These are phyloP conservation scores for Bipolaris oryzae DNA, from an alignment of 2,329 filamentous ascomycete genomes.

Conservation along the genomic window DNA sequence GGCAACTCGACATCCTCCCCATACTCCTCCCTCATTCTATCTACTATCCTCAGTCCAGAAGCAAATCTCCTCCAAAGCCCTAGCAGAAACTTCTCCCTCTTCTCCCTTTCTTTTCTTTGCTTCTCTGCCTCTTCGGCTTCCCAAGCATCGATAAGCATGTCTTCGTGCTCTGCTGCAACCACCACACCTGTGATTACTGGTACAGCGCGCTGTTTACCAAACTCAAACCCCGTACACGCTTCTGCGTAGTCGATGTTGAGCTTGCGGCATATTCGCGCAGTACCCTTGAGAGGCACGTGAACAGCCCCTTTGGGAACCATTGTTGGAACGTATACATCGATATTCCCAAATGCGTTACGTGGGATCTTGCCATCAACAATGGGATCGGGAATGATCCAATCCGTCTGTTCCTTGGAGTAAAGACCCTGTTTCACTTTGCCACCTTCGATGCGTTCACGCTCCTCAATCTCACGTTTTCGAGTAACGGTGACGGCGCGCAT, in stretches of 20 bases:
- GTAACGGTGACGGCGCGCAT: constrained; percentile 90
- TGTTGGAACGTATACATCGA: constrained; percentile 90
- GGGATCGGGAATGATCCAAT: constrained; percentile 91
- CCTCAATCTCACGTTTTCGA: constrained; percentile 85
- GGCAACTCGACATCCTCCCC: constrained; percentile 59
- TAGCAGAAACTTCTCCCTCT: constrained; percentile 75
- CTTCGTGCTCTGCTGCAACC: constrained; percentile 78
- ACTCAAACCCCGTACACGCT: constrained; percentile 95
- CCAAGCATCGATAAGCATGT: constrained; percentile 77
- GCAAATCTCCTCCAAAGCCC: constrained; percentile 85
- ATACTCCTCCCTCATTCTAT: constrained; percentile 43
- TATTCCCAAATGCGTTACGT: constrained; percentile 94
- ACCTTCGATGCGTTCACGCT: constrained; percentile 77
- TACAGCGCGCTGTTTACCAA: constrained; percentile 91
- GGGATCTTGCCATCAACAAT: constrained; percentile 86
- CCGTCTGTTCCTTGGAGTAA: constrained; percentile 83
- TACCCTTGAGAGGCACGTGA: constrained; percentile 80
- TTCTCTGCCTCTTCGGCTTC: constrained; percentile 74
- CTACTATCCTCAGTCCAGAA: constrained; percentile 79
- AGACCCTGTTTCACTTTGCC: constrained; percentile 86
- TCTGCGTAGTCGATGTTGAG: constrained; percentile 89
- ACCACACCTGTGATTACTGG: constrained; percentile 91
- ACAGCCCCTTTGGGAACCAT: constrained; percentile 88
- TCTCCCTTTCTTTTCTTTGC: constrained; percentile 77
- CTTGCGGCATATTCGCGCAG: constrained; percentile 79